A percentile compares a stretch with the other conserved stretches of the same genome.
Conservation (phyloP, 2,329 filamentous ascomycete genomes). For the Alternaria triticina region DNA sequence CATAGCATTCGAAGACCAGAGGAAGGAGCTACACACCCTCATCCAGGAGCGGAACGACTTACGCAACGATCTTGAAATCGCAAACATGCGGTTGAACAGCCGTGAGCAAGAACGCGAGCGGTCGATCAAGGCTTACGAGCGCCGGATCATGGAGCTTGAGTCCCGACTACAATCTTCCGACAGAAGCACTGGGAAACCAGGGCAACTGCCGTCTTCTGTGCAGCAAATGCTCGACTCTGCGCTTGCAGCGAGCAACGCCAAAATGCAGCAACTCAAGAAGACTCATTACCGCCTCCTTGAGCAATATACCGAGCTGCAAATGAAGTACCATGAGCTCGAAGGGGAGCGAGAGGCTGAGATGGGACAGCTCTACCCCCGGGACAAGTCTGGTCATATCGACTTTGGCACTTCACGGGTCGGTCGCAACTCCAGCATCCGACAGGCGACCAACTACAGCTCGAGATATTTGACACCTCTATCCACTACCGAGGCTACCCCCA, state of each 20-base stretch:
- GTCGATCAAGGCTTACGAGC: constrained; percentile 56
- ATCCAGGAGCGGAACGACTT: constrained; percentile 65
- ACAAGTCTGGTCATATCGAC: constrained; percentile 24
- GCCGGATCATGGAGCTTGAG: constrained; percentile 57
- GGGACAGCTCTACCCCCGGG: constrained; percentile 30
- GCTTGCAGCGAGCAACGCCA: constrained; percentile 55
- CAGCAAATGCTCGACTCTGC: constrained; percentile 58
- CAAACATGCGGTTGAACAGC: constrained; percentile 64
- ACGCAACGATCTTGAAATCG: constrained; percentile 64
- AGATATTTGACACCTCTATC: constrained; percentile 35
- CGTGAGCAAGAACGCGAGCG: constrained; percentile 59
- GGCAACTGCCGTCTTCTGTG: constrained; percentile 48
- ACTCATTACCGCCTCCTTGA: constrained; percentile 59
- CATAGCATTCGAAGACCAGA: constrained; percentile 36
- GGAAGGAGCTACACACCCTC: constrained; percentile 57
- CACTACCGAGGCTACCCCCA: constrained; percentile 21
- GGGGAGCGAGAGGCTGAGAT: constrained; percentile 39
- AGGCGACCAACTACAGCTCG: constrained; percentile 27
- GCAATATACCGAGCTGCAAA: constrained; percentile 58
- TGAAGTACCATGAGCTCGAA: constrained; percentile 52
- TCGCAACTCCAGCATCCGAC: constrained; percentile 37
- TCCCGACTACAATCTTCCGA: constrained; percentile 34
- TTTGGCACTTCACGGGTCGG: constrained; percentile 26
- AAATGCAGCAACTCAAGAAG: constrained; percentile 58
- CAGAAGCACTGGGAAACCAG: constrained; percentile 32